Evolutionary conservation across 2,329 filamentous ascomycete species (phyloP), one percentile per base, ranked within the genome.

Genomic region (Penicillium paneum): DNA sequence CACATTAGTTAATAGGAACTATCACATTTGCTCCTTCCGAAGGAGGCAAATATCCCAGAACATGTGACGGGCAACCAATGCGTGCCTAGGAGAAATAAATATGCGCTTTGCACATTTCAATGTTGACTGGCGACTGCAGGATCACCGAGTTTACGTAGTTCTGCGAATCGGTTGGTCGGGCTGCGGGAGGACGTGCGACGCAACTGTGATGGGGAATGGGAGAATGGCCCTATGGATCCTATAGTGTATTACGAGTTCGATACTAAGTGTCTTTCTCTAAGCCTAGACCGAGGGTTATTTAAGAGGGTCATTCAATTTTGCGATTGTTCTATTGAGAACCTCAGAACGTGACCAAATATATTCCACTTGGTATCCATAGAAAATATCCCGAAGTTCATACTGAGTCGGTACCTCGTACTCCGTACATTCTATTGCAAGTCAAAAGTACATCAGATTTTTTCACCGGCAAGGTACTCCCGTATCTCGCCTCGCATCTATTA

Each of bases 81-180:
- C 49, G 43, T 39, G 45, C 29, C 8, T 39, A 26, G 24, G 46
- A 47, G 35, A 41, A 49, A 44, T 38, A 39, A 51, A 10, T 49
- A 39, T 57, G 58, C 54, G 17, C 54, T 45, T 52, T 40, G 28
- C 43, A 45, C 21, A 63, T 64, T 64, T 21, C 24, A 34, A 59
- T 57, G 12, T 41, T 17, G 59, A 58, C 59, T 59, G 58, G 56
- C 49, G 55, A 61, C 50, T 62, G 56, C 62, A 64, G 54, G 52
- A 58, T 62, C 60, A 63, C 56, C 40, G 24, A 56, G 56, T 55
- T 34, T 28, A 29, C 28, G 48, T 26, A 45, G 43, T 15, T 50
- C 41, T 15, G 35, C 12, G 31, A 48, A 32, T 34, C 49, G 29
- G 57, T 58, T 53, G 56, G 59, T 48, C 24, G 45, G 42, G 54